These are phyloP conservation scores for Penicillium cinerascens DNA, from an alignment of 495 filamentous ascomycete genomes.

Conservation along the genomic window DNA sequence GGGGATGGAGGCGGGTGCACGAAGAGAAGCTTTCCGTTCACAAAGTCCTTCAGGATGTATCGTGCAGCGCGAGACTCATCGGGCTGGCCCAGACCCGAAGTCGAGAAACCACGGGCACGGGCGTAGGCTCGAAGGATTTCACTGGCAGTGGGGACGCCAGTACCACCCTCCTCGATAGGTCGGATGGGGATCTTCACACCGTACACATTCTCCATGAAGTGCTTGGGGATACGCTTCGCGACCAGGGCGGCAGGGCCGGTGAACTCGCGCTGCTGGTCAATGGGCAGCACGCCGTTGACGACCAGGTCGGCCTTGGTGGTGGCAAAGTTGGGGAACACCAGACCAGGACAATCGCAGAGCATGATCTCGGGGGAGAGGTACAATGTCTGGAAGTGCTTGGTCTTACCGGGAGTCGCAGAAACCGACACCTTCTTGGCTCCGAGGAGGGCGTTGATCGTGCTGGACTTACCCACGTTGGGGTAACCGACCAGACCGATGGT, in stretches of 20 bases:
- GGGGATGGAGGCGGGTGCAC: slow-evolving; percentile 73
- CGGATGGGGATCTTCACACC: slow-evolving; percentile 82
- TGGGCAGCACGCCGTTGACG: slow-evolving; percentile 90
- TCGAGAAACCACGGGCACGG: slow-evolving; percentile 81
- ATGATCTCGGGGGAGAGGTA: slow-evolving; percentile 85
- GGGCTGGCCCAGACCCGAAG: slow-evolving; percentile 80
- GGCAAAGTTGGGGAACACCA: slow-evolving; percentile 98
- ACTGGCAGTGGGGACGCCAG: slow-evolving; percentile 79
- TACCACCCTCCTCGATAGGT: slow-evolving; percentile 89
- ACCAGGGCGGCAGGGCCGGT: slow-evolving; percentile 84
- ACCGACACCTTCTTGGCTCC: slow-evolving; percentile 98
- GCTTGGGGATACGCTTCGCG: slow-evolving; percentile 84
- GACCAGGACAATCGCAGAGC: slow-evolving; percentile 96
- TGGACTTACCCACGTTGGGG: slow-evolving; percentile 98
- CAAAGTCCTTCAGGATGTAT: slow-evolving; percentile 93
- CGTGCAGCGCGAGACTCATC: slow-evolving; percentile 91
- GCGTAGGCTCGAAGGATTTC: slow-evolving; percentile 88
- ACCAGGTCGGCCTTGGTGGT: slow-evolving; percentile 96
- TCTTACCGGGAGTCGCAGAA: slow-evolving; percentile 95
- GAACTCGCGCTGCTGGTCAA: slow-evolving; percentile 94
- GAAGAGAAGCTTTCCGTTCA: slow-evolving; percentile 91
- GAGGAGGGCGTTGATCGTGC: slow-evolving; percentile 96
- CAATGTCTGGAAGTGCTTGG: slow-evolving; percentile 99
- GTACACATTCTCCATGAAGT: slow-evolving; percentile 87
- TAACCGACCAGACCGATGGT: slow-evolving; percentile 95